Evolutionary conservation across 108 stramenopile species (phyloP), one percentile per base, ranked within the genome.

Genomic region (Fragilariopsis cylindrus): DNA sequence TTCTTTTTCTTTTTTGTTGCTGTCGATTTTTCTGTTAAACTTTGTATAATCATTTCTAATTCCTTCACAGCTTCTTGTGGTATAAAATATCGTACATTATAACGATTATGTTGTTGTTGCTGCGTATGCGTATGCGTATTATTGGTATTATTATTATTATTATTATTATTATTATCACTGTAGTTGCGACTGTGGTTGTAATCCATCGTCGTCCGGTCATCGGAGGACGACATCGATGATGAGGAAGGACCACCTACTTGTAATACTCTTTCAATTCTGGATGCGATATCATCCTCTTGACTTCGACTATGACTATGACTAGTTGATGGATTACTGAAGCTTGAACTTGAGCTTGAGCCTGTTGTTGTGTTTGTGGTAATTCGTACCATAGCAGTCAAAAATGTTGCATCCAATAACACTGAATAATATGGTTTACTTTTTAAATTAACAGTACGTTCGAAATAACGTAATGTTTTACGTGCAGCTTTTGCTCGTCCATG

Each of bases 401-500:
- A 90, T 58, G 81, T 90, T 8, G 88, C 91, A 71, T 94, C 93
- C 66, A 94, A 65, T 6, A 94, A 62, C 42, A 94, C 76, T 60
- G 84, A 76, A 79, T 91, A 92, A 3, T 85, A 86, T 39, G 88
- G 68, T 39, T 16, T 43, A 39, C 30, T 68, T 49, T 85, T 82
- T 40, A 92, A 48, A 64, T 86, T 84, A 7, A 84, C 84, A 56
- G 90, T 88, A 7, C 90, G 77, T 16, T 71, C 72, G 75, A 91
- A 92, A 73, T 90, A 91, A 79, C 91, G 90, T 12, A 95, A 71
- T 1, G 94, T 95, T 70, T 84, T 82, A 21, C 94, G 88, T 4
- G 94, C 87, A 5, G 87, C 80, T 76, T 95, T 95, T 48, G 94
- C 88, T 65, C 94, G 76, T 48, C 91, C 94, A 81, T 92, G 90